phyloP scores from a whole-genome alignment of 495 filamentous ascomycete species.

The Extremus antarcticus region DNA sequence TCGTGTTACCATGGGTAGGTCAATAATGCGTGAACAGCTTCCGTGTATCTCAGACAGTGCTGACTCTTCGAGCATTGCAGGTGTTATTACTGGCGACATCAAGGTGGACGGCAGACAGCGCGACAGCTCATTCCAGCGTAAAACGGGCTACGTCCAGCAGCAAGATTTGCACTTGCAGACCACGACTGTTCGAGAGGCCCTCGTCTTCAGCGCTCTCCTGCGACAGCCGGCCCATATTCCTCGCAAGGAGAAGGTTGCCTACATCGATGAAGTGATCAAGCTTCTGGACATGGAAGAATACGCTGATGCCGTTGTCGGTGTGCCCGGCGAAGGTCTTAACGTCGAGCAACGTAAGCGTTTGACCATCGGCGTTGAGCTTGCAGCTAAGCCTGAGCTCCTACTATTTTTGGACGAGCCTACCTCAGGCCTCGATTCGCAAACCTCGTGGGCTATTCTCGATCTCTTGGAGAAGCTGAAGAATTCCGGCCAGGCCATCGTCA shows the following conservation, averaged over 20 bases:
- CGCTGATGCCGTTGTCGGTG: slow-evolving; percentile 77
- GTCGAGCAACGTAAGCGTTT: slow-evolving; percentile 55
- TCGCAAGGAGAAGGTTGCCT: slow-evolving; percentile 65
- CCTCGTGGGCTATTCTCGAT: slow-evolving; percentile 21
- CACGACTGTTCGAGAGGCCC: slow-evolving; percentile 74
- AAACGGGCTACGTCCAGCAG: slow-evolving; percentile 92
- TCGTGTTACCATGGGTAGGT: slow-evolving; percentile 74
- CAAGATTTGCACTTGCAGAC: slow-evolving; percentile 86
- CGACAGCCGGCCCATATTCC: slow-evolving; percentile 66
- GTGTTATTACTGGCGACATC: slow-evolving; percentile 72
- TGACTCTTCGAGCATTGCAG: no score
- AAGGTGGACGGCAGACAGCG: slow-evolving; percentile 66
- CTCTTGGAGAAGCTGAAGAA: slow-evolving; percentile 25
- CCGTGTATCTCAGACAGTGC: no score
- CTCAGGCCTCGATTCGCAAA: slow-evolving; percentile 28
- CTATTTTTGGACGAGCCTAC: slow-evolving; percentile 31
- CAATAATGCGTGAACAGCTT: no score
- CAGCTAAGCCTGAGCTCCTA: slow-evolving; percentile 24
- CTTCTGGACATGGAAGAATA: slow-evolving; percentile 81
- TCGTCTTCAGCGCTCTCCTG: slow-evolving; percentile 72
- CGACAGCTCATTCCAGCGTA: slow-evolving; percentile 77
- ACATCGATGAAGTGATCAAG: slow-evolving; percentile 85
- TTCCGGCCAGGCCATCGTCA: slow-evolving; percentile 23
- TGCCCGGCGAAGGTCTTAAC: slow-evolving; percentile 81
- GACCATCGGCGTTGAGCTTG: slow-evolving; percentile 29